Percentiles rank a stretch among this genome's conserved stretches.
Conservation (phyloP, 306 rosid genomes). For the Canavalia gladiata region DNA sequence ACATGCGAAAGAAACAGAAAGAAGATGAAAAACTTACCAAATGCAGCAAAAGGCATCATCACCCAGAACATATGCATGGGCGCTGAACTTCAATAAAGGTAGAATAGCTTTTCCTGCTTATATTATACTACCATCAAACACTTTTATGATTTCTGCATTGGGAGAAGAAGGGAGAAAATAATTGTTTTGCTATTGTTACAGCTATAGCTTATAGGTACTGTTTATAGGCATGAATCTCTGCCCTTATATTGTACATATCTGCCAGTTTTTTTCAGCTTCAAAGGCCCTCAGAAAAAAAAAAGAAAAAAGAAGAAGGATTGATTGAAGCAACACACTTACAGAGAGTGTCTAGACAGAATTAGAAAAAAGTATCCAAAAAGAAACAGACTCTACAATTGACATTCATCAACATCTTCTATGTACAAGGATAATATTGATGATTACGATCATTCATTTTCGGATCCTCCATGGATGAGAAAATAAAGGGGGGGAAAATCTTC, state of each 20-base stretch:
- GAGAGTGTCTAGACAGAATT: slow-evolving; percentile 42
- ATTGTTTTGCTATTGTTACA: slow-evolving; percentile 27
- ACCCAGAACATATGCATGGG: slow-evolving; percentile 42
- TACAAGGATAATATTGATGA: slow-evolving; percentile 50
- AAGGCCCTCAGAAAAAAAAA: slow-evolving; percentile 28
- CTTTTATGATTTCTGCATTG: slow-evolving; percentile 43
- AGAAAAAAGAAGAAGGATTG: background rate
- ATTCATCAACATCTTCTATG: slow-evolving; percentile 46
- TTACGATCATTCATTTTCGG: slow-evolving; percentile 43
- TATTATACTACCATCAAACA: slow-evolving; percentile 25
- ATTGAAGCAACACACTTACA: slow-evolving; percentile 43
- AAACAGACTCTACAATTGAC: slow-evolving; percentile 35
- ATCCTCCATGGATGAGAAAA: slow-evolving; percentile 43
- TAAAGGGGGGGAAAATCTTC: background rate
- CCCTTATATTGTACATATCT: slow-evolving; percentile 45
- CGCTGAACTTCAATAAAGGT: slow-evolving; percentile 42
- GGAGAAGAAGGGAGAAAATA: background rate
- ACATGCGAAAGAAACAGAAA: slow-evolving; percentile 23
- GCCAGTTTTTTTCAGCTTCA: slow-evolving; percentile 43
- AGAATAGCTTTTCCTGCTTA: slow-evolving; percentile 49
- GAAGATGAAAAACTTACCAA: slow-evolving; percentile 39
- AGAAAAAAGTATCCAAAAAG: slow-evolving; percentile 22
- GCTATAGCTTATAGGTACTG: slow-evolving; percentile 21
- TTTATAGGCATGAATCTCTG: slow-evolving; percentile 50
- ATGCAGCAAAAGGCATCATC: slow-evolving; percentile 36